A percentile compares a stretch with the other conserved stretches of the same genome.
These are phyloP conservation scores for Dianthus caryophyllus DNA, from an alignment of 148 eudicot species.

Conservation along the genomic window DNA sequence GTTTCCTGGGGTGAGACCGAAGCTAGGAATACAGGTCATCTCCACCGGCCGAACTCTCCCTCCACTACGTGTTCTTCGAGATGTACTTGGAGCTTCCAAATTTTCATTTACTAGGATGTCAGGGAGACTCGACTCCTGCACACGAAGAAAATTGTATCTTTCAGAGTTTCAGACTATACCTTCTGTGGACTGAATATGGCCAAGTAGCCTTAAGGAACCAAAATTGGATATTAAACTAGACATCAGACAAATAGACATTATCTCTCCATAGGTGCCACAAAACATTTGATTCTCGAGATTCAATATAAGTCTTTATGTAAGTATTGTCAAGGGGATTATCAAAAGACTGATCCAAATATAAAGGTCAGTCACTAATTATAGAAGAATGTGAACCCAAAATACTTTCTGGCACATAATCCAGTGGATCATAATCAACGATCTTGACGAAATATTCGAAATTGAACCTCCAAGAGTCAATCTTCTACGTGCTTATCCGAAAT, in stretches of 20 bases:
- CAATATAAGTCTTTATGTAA: neutral
- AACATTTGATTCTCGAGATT: neutral
- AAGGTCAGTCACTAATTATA: neutral
- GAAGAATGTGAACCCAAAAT: neutral
- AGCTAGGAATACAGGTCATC: slow-evolving; percentile 27
- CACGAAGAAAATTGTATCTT: neutral
- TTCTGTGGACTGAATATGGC: neutral
- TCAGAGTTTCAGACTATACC: neutral
- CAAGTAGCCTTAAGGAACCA: neutral
- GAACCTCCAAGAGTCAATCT: neutral
- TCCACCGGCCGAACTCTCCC: slow-evolving; percentile 42
- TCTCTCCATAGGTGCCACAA: neutral
- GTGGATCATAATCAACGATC: neutral
- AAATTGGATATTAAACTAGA: neutral
- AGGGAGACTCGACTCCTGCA: slow-evolving; percentile 92
- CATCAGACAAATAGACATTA: neutral
- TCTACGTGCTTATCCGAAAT: neutral
- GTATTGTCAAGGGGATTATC: neutral
- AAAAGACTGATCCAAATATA: neutral
- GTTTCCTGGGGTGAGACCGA: slow-evolving; percentile 24
- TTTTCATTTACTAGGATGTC: slow-evolving; percentile 54
- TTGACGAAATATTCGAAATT: neutral
- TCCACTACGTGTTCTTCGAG: slow-evolving; percentile 53
- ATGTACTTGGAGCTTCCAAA: slow-evolving; percentile 60
- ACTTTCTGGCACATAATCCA: neutral